These are phyloP conservation scores for Exophiala sp. DNA, from an alignment of 2,329 filamentous ascomycete genomes.

Conservation along the genomic window DNA sequence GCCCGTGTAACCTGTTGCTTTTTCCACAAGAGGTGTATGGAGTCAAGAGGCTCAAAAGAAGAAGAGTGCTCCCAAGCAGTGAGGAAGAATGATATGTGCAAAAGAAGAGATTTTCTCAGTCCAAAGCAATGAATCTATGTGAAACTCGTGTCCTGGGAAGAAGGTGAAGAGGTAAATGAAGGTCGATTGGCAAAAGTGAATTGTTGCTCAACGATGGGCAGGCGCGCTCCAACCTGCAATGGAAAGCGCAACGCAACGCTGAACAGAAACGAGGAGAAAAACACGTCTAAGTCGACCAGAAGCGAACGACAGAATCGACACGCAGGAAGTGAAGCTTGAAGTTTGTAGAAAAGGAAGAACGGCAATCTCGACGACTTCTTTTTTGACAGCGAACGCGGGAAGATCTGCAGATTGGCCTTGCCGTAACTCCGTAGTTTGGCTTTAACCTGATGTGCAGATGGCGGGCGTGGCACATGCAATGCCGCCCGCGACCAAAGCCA, in stretches of 20 bases:
- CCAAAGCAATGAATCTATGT: constrained; percentile 4
- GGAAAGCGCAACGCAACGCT: too few species aligned
- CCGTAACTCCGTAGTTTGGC: background rate
- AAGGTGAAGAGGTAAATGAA: constrained; percentile 6
- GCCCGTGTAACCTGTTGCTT: too few species aligned
- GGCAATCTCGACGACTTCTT: background rate
- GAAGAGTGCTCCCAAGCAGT: background rate
- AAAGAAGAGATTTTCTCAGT: constrained; percentile 6
- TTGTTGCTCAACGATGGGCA: constrained; percentile 1
- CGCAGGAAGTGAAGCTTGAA: constrained; percentile 4
- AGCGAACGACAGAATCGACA: constrained; percentile 7
- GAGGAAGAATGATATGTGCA: constrained; percentile 14
- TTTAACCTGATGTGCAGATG: background rate
- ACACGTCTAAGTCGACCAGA: constrained; percentile 1
- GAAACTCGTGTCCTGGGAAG: constrained; percentile 2
- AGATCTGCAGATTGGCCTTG: too few species aligned
- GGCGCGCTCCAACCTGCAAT: background rate
- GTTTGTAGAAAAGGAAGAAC: background rate
- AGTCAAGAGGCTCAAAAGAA: too few species aligned
- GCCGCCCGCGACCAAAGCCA: background rate
- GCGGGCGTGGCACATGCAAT: background rate
- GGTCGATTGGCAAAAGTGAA: too few species aligned
- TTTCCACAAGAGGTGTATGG: too few species aligned
- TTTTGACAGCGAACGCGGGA: too few species aligned
- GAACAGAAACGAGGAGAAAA: constrained; percentile 1